phyloP scores from a whole-genome alignment of 805 yeast species.

The Saccharomycopsis schoenii region DNA sequence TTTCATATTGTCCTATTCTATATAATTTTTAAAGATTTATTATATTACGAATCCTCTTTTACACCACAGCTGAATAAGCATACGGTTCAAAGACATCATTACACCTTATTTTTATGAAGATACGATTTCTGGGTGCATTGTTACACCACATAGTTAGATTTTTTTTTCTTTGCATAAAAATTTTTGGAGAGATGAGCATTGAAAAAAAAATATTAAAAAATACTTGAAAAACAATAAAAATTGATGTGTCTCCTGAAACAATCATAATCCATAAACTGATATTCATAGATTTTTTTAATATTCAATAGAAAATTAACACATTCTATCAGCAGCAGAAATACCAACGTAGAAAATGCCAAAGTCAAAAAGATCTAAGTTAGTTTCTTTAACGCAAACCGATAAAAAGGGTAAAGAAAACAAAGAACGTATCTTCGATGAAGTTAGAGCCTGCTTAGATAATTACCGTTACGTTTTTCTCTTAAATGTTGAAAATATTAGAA shows the following conservation, averaged over 20 bases:
- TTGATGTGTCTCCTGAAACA: not conserved
- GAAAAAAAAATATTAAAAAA: not conserved
- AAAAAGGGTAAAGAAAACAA: conserved; percentile 93
- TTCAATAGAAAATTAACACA: no score
- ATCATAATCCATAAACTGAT: not conserved
- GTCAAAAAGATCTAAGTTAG: conserved; percentile 93
- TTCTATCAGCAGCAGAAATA: not conserved
- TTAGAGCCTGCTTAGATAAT: conserved; percentile 70
- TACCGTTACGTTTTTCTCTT: conserved; percentile 78
- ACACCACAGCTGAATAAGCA: no score
- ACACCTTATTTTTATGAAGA: no score
- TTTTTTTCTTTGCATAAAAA: not conserved
- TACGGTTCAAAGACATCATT: no score
- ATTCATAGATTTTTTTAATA: not conserved
- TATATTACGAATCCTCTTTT: no score
- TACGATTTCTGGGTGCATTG: not conserved
- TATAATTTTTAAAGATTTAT: no score
- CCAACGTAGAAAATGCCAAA: conserved; percentile 62
- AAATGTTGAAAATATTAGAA: conserved; percentile 84
- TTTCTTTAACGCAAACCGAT: conserved; percentile 91
- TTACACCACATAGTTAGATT: not conserved
- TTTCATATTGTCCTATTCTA: no score
- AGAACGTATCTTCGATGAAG: conserved; percentile 82
- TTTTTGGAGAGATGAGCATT: not conserved
- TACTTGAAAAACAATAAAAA: not conserved